Evolutionary conservation across 2,329 filamentous ascomycete species (phyloP).

Genomic region (Ophiostoma perfectum): DNA sequence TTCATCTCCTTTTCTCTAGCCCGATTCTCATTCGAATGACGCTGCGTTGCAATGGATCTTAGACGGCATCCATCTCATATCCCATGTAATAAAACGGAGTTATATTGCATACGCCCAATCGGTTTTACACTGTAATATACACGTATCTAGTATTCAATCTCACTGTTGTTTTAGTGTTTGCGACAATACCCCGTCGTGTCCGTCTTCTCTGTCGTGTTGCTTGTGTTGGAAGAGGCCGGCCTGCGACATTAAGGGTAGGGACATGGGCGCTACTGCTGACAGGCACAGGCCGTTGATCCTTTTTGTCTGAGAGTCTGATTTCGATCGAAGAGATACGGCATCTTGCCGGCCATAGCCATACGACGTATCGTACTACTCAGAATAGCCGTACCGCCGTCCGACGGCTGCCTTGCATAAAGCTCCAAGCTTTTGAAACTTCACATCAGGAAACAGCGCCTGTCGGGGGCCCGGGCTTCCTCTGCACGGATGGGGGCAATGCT

Average conservation of each 20-base stretch:
- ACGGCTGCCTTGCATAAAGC: neutral
- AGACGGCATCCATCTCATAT: neutral
- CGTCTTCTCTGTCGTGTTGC: neutral
- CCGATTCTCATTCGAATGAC: neutral
- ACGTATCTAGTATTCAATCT: neutral
- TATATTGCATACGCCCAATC: neutral
- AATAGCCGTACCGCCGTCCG: neutral
- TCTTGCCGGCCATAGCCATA: constrained; percentile 2
- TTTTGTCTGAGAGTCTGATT: neutral
- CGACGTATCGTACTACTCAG: too few relatives aligned
- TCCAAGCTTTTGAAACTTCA: neutral
- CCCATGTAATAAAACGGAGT: neutral
- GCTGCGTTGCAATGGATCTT: neutral
- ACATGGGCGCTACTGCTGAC: neutral
- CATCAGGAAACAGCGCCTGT: neutral
- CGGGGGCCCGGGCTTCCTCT: neutral
- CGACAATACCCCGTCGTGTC: neutral
- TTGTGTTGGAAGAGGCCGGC: neutral
- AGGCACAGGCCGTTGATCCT: neutral
- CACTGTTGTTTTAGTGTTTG: constrained; percentile 3
- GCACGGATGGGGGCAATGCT: neutral
- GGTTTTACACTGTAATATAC: neutral
- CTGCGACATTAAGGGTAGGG: constrained; percentile 5
- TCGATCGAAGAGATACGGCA: neutral
- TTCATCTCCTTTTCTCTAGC: neutral